These are phyloP conservation scores for Sanguinoderma infundibulare DNA, from an alignment of 1,284 basidiomycete species.

Conservation along the genomic window DNA sequence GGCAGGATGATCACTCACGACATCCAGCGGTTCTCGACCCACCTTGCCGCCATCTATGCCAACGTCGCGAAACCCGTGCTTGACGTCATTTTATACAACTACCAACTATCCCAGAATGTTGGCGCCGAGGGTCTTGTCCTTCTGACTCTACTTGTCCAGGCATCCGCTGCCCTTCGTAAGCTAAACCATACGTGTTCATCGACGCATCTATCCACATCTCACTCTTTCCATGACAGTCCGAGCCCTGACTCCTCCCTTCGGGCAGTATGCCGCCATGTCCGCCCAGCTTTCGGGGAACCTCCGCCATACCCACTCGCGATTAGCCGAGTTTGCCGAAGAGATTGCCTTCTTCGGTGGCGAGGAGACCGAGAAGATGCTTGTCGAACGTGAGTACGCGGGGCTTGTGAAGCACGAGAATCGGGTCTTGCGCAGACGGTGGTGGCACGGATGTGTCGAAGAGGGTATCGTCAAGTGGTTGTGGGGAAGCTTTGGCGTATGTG, in stretches of 20 bases:
- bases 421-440: slow-evolving; percentile 83
- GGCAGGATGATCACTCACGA: slow-evolving; percentile 92
- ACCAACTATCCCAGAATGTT: slow-evolving; percentile 92
- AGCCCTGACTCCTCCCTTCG: slow-evolving; percentile 91
- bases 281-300: slow-evolving; percentile 90
- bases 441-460: slow-evolving; percentile 93
- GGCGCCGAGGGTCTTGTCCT: slow-evolving; percentile 92
- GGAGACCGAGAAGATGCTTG: slow-evolving; percentile 89
- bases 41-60: slow-evolving; percentile 93
- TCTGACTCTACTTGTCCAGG: slow-evolving; percentile 86
- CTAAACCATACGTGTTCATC: background rate
- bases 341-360: slow-evolving; percentile 94
- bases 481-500: slow-evolving; percentile 88
- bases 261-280: slow-evolving; percentile 84
- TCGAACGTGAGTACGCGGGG: slow-evolving; percentile 90
- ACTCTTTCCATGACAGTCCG: slow-evolving; percentile 56
- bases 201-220: background rate
- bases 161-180: slow-evolving; percentile 79
- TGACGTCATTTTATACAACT: slow-evolving; percentile 96
- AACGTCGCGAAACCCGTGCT: slow-evolving; percentile 93
- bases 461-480: slow-evolving; percentile 98
- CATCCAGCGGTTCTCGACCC: slow-evolving; percentile 90
- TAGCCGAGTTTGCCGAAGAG: slow-evolving; percentile 94
- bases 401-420: slow-evolving; percentile 90
- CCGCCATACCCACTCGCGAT: slow-evolving; percentile 91